Conservation (phyloP, 1,284 basidiomycete genomes). For the Xanthoconium separans region DNA sequence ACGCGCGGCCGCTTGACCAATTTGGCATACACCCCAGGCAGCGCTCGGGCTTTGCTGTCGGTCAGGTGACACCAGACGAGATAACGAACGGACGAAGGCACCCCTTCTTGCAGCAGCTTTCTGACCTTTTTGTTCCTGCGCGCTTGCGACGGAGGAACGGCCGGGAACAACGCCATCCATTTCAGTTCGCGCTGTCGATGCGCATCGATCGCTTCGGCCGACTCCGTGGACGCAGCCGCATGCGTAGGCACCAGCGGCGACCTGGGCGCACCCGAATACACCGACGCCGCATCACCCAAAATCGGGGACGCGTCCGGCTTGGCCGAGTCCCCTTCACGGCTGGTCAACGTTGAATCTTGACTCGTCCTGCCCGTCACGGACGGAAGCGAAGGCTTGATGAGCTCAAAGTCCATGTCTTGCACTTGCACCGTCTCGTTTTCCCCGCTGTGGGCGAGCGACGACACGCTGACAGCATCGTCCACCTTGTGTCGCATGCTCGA, state of each 20-base stretch:
- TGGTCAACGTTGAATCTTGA: conserved; percentile 49
- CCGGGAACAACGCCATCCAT: conserved; percentile 71
- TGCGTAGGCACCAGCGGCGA: conserved; percentile 28
- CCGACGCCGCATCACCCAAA: conserved; percentile 51
- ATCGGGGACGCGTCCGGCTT: conserved; percentile 31
- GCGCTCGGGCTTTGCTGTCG: conserved; percentile 67
- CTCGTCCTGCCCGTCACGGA: conserved; percentile 46
- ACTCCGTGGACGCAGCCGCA: conserved; percentile 14
- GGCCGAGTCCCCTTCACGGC: conserved; percentile 33
- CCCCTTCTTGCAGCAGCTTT: conserved; percentile 76
- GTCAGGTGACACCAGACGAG: conserved; percentile 83
- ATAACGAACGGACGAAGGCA: conserved; percentile 83
- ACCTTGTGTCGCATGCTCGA: conserved; percentile 20
- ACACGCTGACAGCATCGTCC: conserved; percentile 29
- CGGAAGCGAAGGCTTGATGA: conserved; percentile 58
- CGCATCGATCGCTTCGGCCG: conserved; percentile 52
- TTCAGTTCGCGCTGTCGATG: conserved; percentile 73
- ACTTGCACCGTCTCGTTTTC: conserved; percentile 60
- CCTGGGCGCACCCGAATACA: conserved; percentile 34
- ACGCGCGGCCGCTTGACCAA: conserved; percentile 60
- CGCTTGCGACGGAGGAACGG: conserved; percentile 61
- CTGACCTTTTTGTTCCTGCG: conserved; percentile 84
- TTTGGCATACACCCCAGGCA: conserved; percentile 70
- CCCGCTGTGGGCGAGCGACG: conserved; percentile 22
- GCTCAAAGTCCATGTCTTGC: conserved; percentile 77